Evolutionary conservation across 768 basidiomycete genomes (phyloP).

Genomic region (Suillus occidentalis): DNA sequence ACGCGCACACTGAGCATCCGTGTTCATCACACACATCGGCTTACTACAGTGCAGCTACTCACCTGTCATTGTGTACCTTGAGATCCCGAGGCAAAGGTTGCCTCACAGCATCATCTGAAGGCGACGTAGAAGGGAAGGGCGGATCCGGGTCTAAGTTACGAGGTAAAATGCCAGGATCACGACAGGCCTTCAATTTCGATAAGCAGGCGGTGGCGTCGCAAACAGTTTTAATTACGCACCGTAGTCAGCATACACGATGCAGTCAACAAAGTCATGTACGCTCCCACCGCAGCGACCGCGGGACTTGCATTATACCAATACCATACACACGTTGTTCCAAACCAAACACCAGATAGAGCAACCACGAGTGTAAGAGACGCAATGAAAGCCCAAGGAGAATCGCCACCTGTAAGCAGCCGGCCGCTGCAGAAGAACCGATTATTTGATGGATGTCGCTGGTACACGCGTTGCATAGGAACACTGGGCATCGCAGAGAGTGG

Average conservation of each 20-base stretch:
- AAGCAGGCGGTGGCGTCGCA: slow-evolving; percentile 5
- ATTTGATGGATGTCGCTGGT: slow-evolving; percentile 65
- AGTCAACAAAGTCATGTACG: slow-evolving; percentile 63
- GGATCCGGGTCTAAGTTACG: slow-evolving; percentile 85
- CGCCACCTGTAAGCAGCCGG: slow-evolving; percentile 78
- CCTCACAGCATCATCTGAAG: slow-evolving; percentile 60
- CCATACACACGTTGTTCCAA: slow-evolving; percentile 85
- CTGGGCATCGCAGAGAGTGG: slow-evolving; percentile 37
- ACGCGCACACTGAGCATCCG: slow-evolving; percentile 66
- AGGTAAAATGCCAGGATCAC: slow-evolving; percentile 88
- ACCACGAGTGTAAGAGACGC: slow-evolving; percentile 60
- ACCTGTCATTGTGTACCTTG: slow-evolving; percentile 76
- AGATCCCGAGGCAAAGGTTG: slow-evolving; percentile 81
- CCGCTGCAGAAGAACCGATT: slow-evolving; percentile 79
- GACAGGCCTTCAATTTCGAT: slow-evolving; percentile 53
- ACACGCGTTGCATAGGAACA: slow-evolving; percentile 46
- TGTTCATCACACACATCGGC: slow-evolving; percentile 6
- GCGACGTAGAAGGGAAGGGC: slow-evolving; percentile 63
- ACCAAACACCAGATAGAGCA: slow-evolving; percentile 76
- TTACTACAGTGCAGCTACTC: slow-evolving; percentile 30
- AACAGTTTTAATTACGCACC: slow-evolving; percentile 40
- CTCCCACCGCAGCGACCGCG: slow-evolving; percentile 65
- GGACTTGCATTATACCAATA: slow-evolving; percentile 84
- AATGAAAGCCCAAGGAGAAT: slow-evolving; percentile 81
- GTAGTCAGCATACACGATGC: slow-evolving; percentile 77